Evolutionary conservation across 331 rosid species (phyloP).

Genomic region (Malus hybrid): DNA sequence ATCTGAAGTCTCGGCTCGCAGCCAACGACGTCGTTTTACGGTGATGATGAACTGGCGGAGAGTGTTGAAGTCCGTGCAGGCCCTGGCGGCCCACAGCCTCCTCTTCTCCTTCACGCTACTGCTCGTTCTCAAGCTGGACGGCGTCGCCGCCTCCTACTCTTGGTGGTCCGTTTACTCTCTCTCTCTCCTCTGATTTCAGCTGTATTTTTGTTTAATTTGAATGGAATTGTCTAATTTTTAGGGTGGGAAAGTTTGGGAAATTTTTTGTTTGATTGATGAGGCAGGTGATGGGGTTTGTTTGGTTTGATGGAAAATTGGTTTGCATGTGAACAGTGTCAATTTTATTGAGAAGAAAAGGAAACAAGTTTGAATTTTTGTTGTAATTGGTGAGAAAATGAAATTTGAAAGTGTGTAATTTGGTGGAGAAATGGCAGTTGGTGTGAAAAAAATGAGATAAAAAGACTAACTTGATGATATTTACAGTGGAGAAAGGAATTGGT

Average conservation of each 20-base stretch:
- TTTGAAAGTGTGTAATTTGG: not conserved
- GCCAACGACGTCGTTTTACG: not conserved
- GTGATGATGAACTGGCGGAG: constrained; percentile 78
- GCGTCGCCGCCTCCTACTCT: constrained; percentile 46
- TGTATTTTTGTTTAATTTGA: not conserved
- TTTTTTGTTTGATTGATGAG: not conserved
- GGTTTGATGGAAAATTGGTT: not conserved
- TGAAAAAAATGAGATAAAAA: too few relatives aligned
- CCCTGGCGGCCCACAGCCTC: constrained; percentile 65
- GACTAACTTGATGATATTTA: not conserved
- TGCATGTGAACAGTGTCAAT: too few relatives aligned
- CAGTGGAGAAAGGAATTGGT: too few relatives aligned
- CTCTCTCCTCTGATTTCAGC: not conserved
- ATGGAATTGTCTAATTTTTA: not conserved
- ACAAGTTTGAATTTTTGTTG: not conserved
- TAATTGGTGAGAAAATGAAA: not conserved
- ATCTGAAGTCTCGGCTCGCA: not conserved
- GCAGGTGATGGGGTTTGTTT: not conserved
- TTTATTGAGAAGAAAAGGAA: not conserved
- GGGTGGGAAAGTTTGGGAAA: not conserved
- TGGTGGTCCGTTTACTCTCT: constrained; percentile 67
- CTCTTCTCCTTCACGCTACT: constrained; percentile 71
- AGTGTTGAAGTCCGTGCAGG: constrained; percentile 84
- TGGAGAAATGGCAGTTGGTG: not conserved
- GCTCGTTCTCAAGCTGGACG: constrained; percentile 92